Evolutionary conservation across 371 early-diverging fungal genomes (phyloP).

Genomic region (Rhizopus stolonifer): DNA sequence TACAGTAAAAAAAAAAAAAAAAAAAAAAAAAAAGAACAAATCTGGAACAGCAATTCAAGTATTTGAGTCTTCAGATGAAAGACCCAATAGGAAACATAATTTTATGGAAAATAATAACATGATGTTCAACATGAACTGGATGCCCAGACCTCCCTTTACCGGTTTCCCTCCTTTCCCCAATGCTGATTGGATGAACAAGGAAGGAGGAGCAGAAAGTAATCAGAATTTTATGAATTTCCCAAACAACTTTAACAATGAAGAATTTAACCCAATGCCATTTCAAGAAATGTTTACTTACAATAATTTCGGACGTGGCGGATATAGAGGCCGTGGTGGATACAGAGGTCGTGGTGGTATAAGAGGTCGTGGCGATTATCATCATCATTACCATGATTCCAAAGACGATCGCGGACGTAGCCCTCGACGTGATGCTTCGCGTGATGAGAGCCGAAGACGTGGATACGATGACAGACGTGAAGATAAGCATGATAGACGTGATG

Average conservation of each 20-base stretch:
- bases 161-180: conserved; percentile 31
- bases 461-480: conserved; percentile 13
- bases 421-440: background rate
- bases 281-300: conserved; percentile 38
- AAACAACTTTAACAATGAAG: conserved; percentile 3
- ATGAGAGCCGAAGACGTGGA: conserved; percentile 12
- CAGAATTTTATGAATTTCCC: background rate
- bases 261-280: conserved; percentile 11
- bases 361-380: conserved; percentile 8
- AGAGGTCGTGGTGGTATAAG: conserved; percentile 19
- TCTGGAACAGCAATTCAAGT: conserved; percentile 35
- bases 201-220: background rate
- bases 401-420: conserved; percentile 8
- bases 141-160: conserved; percentile 38
- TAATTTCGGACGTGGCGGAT: conserved; percentile 25
- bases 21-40: background rate
- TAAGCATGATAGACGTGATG: conserved; percentile 10
- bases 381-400: background rate
- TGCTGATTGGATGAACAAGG: conserved; percentile 20
- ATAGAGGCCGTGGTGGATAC: conserved; percentile 32
- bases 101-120: conserved; percentile 18
- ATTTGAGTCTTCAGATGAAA: conserved; percentile 33
- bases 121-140: conserved; percentile 42
- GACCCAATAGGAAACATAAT: conserved; percentile 18
- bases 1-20: conserved; percentile 2